Conservation (phyloP, 2,329 filamentous ascomycete genomes). For the Zymoseptoria tritici region DNA sequence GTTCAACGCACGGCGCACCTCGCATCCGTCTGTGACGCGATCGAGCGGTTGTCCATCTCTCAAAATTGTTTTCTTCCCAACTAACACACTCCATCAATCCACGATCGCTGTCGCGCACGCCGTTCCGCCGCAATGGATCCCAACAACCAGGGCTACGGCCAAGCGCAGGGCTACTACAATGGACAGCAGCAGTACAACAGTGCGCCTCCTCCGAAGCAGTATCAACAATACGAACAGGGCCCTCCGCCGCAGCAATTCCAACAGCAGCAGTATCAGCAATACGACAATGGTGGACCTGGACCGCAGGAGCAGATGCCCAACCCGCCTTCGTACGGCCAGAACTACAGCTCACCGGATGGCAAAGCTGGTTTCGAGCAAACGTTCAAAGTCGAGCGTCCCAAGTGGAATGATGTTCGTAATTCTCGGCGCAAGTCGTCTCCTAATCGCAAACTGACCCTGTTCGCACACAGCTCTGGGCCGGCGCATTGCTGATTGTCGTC, state of each 20-base stretch:
- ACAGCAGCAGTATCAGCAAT: constrained; percentile 9
- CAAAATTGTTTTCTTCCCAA: not conserved
- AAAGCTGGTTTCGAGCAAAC: constrained; percentile 64
- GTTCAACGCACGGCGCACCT: not conserved
- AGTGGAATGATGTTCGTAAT: constrained; percentile 61
- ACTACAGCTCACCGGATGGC: constrained; percentile 26
- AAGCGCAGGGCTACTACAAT: constrained; percentile 17
- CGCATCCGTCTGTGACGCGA: not conserved
- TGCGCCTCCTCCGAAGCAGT: constrained; percentile 1
- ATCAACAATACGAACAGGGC: constrained; percentile 12
- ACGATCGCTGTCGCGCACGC: not conserved
- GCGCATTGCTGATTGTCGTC: constrained; percentile 64
- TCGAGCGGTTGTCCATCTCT: not conserved
- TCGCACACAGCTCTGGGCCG: constrained; percentile 61
- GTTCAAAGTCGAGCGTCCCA: constrained; percentile 76
- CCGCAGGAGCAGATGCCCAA: constrained; percentile 18
- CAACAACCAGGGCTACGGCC: constrained; percentile 1
- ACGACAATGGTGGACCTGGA: constrained; percentile 12
- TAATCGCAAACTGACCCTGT: constrained; percentile 1
- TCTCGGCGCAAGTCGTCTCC: not conserved
- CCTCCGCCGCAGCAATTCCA: constrained; percentile 12
- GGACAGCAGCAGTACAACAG: constrained; percentile 2
- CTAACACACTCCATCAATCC: not conserved
- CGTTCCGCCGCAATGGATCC: not conserved
- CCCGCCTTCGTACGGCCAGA: constrained; percentile 35